These are phyloP conservation scores for Gnomoniopsis smithogilvyi DNA, from an alignment of 2,329 filamentous ascomycete species.

Conservation along the genomic window DNA sequence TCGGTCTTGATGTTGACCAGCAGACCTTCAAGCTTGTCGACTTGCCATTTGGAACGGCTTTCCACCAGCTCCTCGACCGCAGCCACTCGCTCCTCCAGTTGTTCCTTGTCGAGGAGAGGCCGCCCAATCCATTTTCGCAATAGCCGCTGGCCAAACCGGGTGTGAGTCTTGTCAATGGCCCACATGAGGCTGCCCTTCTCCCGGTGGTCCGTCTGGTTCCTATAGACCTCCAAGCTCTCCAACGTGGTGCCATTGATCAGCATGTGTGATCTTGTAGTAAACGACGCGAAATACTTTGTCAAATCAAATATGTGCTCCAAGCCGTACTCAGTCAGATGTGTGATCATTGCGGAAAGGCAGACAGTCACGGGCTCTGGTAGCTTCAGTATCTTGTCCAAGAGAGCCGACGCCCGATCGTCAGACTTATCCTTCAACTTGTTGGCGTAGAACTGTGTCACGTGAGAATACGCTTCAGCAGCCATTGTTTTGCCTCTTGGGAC, in stretches of 20 bases:
- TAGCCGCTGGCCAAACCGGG: conserved; percentile 81
- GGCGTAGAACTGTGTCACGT: conserved; percentile 91
- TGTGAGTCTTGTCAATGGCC: conserved; percentile 90
- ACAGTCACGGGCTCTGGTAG: conserved; percentile 84
- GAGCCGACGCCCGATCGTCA: conserved; percentile 55
- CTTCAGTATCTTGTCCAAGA: conserved; percentile 83
- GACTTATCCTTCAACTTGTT: conserved; percentile 68
- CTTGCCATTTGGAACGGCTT: conserved; percentile 59
- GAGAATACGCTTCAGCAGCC: conserved; percentile 79
- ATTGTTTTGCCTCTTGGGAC: conserved; percentile 74
- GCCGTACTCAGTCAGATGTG: conserved; percentile 85
- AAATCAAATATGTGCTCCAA: conserved; percentile 93
- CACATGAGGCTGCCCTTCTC: conserved; percentile 90
- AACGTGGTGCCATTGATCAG: conserved; percentile 91
- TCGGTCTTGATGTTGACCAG: conserved; percentile 72
- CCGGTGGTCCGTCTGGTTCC: conserved; percentile 84
- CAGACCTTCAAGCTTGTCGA: conserved; percentile 72
- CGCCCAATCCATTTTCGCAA: conserved; percentile 94
- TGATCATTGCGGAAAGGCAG: conserved; percentile 95
- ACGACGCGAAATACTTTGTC: conserved; percentile 95
- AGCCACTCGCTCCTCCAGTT: conserved; percentile 73
- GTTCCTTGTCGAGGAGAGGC: conserved; percentile 72
- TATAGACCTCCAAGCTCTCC: conserved; percentile 91
- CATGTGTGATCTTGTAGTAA: conserved; percentile 94
- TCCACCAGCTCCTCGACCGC: conserved; percentile 85